These are phyloP conservation scores for Pisolithus marmoratus DNA, from an alignment of 768 basidiomycete species.

Conservation along the genomic window DNA sequence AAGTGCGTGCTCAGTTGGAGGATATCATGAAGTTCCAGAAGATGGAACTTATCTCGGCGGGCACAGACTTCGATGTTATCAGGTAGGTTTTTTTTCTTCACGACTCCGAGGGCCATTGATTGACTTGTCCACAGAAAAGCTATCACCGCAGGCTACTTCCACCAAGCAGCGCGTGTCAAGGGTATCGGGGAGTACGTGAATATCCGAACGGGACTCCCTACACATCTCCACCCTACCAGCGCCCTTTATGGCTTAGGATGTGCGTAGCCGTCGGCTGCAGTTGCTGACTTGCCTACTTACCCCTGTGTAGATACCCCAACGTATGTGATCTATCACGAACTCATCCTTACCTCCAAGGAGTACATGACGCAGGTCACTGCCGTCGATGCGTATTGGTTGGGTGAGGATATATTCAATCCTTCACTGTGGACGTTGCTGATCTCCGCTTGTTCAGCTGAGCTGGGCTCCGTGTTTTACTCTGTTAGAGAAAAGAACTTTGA, in stretches of 20 bases:
- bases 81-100: slow-evolving; percentile 36
- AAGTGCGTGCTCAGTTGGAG: slow-evolving; percentile 92
- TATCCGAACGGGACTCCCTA: slow-evolving; percentile 89
- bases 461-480: slow-evolving; percentile 95
- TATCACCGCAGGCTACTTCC: slow-evolving; percentile 97
- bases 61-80: slow-evolving; percentile 92
- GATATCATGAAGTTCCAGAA: slow-evolving; percentile 99
- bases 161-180: slow-evolving; percentile 96
- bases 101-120: neutral
- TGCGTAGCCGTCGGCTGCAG: slow-evolving; percentile 33
- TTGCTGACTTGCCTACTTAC: neutral
- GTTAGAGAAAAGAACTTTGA: slow-evolving; percentile 98
- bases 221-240: slow-evolving; percentile 94
- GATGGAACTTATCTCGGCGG: slow-evolving; percentile 86
- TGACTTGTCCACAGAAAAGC: slow-evolving; percentile 61
- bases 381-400: slow-evolving; percentile 96
- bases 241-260: slow-evolving; percentile 95
- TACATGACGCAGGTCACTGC: slow-evolving; percentile 99
- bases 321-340: slow-evolving; percentile 95
- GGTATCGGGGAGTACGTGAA: slow-evolving; percentile 99
- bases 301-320: slow-evolving; percentile 74
- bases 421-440: neutral
- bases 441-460: slow-evolving; percentile 56
- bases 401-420: slow-evolving; percentile 34
- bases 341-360: slow-evolving; percentile 91